Conservation (phyloP, 2,329 filamentous ascomycete species). For the Ascosphaera pollenicola region DNA sequence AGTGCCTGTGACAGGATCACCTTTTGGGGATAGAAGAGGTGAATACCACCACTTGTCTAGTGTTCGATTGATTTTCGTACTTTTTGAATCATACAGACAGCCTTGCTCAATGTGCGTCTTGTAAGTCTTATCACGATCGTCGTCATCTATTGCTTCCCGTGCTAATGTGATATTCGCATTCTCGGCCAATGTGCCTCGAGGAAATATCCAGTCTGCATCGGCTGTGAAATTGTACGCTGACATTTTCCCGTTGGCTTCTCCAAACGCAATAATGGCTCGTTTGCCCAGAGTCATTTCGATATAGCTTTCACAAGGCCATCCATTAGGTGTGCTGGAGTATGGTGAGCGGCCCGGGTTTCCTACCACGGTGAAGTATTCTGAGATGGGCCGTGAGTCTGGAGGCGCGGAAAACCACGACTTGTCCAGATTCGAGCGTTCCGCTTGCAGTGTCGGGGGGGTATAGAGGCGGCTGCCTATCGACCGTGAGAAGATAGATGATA, state of each 20-base stretch:
- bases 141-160: slow-evolving; percentile 11
- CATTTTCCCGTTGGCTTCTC: slow-evolving; percentile 35
- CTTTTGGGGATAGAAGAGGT: no score
- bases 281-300: slow-evolving; percentile 31
- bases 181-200: slow-evolving; percentile 18
- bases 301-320: slow-evolving; percentile 41
- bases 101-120: slow-evolving; percentile 19
- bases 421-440: slow-evolving; percentile 35
- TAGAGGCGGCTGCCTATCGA: slow-evolving; percentile 32
- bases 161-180: no score
- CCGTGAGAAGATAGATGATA: slow-evolving; percentile 26
- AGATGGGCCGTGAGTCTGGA: slow-evolving; percentile 22
- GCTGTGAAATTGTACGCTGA: slow-evolving; percentile 28
- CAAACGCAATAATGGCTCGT: slow-evolving; percentile 33
- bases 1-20: no score
- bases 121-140: no score
- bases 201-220: slow-evolving; percentile 32
- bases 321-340: slow-evolving; percentile 29
- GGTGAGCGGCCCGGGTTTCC: slow-evolving; percentile 11
- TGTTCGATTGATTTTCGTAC: slow-evolving; percentile 12
- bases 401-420: slow-evolving; percentile 31
- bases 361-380: slow-evolving; percentile 29
- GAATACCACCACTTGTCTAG: no score
- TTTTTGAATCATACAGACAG: slow-evolving; percentile 29
- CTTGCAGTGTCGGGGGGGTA: slow-evolving; percentile 25